phyloP scores from a whole-genome alignment of 192 early-diverging fungal genomes.

The Pilobolus umbonatus region DNA sequence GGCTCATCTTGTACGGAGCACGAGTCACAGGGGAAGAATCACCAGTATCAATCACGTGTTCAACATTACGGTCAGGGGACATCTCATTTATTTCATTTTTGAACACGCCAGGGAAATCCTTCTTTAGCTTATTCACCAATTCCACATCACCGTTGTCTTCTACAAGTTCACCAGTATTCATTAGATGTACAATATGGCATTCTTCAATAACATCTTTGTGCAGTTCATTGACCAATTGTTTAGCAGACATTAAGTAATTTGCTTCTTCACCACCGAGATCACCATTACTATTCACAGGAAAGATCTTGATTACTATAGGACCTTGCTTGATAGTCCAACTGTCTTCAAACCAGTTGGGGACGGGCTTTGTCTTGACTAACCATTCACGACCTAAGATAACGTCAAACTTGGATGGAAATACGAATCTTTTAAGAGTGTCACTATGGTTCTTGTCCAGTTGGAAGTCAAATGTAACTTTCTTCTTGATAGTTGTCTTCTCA shows the following conservation, averaged over 20 bases:
- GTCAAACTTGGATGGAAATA: constrained; percentile 1
- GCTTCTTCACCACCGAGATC: background rate
- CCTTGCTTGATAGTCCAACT: background rate
- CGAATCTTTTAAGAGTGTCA: background rate
- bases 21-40: background rate
- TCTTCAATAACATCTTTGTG: background rate
- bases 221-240: background rate
- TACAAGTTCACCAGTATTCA: too few relatives aligned
- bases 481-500: background rate
- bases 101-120: background rate
- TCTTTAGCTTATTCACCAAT: background rate
- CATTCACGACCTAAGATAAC: background rate
- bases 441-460: background rate
- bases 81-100: background rate
- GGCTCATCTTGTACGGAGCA: constrained; percentile 19
- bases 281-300: background rate
- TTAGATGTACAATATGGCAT: background rate
- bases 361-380: background rate
- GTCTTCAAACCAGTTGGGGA: background rate
- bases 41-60: background rate
- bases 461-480: background rate
- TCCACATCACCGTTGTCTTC: background rate
- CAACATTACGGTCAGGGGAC: background rate
- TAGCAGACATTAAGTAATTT: background rate
- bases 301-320: background rate